These are phyloP conservation scores for Naganishia cerealis DNA, from an alignment of 1,284 basidiomycete genomes.

Conservation along the genomic window DNA sequence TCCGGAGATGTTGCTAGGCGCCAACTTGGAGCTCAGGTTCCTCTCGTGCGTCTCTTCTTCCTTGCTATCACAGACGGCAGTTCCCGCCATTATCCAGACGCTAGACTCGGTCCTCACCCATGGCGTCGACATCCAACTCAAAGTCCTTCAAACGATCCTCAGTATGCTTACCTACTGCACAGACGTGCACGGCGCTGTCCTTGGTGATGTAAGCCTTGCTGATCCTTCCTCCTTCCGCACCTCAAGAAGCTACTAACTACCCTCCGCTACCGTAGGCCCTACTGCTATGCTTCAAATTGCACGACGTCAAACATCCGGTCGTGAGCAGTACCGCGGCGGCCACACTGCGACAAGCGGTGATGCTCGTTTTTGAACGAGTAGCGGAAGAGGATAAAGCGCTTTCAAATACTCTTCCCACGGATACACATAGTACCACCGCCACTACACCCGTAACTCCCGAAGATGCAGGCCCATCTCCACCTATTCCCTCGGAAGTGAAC, in stretches of 20 bases:
- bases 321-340: constrained; percentile 97
- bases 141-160: constrained; percentile 83
- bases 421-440: background rate
- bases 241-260: background rate
- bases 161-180: constrained; percentile 84
- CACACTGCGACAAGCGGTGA: constrained; percentile 90
- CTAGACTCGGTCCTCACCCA: constrained; percentile 83
- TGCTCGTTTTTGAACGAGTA: constrained; percentile 97
- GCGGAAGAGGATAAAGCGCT: constrained; percentile 65
- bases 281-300: constrained; percentile 86
- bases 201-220: constrained; percentile 69
- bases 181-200: constrained; percentile 70
- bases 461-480: constrained; percentile 33
- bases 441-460: background rate
- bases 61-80: constrained; percentile 60
- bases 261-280: constrained; percentile 63
- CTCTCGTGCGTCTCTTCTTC: background rate
- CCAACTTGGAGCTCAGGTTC: background rate
- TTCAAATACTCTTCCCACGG: constrained; percentile 11
- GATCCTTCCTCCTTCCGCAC: background rate
- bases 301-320: constrained; percentile 91
- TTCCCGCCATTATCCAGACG: constrained; percentile 74
- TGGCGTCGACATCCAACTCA: constrained; percentile 90
- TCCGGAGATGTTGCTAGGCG: background rate
- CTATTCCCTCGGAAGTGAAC: constrained; percentile 59